phyloP scores from a whole-genome alignment of 1,284 basidiomycete genomes.

The Rhodotorula sp. region DNA sequence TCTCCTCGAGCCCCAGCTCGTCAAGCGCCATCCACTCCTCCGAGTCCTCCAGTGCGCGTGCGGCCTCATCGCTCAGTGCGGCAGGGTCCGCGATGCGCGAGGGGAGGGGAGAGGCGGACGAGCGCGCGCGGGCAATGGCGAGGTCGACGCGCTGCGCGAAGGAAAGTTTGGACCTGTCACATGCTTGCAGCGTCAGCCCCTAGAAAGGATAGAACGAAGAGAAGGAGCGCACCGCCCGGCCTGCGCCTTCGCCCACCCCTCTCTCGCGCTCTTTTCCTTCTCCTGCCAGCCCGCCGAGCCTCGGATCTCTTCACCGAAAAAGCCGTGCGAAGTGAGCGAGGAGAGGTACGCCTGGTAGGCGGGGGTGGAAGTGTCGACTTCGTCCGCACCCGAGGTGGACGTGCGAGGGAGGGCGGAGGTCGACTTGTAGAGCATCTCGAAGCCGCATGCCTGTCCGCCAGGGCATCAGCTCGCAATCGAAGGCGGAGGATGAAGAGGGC shows the following conservation, averaged over 20 bases:
- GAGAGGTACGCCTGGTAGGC: conserved; percentile 23
- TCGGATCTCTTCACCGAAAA: conserved; percentile 73
- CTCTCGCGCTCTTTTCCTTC: conserved; percentile 69
- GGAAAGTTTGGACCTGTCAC: conserved; percentile 50
- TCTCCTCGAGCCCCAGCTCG: conserved; percentile 64
- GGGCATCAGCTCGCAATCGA: neutral
- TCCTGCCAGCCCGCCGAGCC: conserved; percentile 73
- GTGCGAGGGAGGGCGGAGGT: conserved; percentile 56
- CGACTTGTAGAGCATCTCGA: conserved; percentile 91
- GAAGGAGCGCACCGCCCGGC: conserved; percentile 53
- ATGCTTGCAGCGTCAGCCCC: neutral
- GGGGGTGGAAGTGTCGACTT: neutral
- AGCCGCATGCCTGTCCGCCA: conserved; percentile 72
- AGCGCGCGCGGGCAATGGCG: conserved; percentile 56
- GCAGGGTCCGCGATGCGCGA: conserved; percentile 1
- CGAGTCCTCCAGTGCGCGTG: conserved; percentile 59
- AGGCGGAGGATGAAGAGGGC: conserved; percentile 42
- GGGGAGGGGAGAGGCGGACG: conserved; percentile 1
- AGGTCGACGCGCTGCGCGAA: conserved; percentile 71
- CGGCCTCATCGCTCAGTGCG: neutral
- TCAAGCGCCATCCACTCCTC: conserved; percentile 74
- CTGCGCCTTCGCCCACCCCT: conserved; percentile 68
- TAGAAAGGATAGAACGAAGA: neutral
- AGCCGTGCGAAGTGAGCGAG: conserved; percentile 54
- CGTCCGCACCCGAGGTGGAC: neutral